Percentiles rank a stretch among this genome's conserved stretches.
These are phyloP conservation scores for Cryphonectria parasitica DNA, from an alignment of 2,329 filamentous ascomycete species.

Conservation along the genomic window DNA sequence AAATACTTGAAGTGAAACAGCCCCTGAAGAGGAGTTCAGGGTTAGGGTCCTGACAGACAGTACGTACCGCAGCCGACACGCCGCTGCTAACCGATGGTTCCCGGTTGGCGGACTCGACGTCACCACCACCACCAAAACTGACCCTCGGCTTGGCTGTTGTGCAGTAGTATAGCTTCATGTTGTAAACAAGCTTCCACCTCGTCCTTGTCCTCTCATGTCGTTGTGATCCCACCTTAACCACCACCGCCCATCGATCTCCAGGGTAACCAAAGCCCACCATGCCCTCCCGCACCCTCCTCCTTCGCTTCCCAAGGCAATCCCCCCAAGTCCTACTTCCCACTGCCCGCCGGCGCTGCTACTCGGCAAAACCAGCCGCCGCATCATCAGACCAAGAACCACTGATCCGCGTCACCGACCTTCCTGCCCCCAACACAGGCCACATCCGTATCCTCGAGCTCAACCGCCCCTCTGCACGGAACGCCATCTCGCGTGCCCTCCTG, in stretches of 20 bases:
- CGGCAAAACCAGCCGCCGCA: conserved; percentile 44
- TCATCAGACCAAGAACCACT: conserved; percentile 50
- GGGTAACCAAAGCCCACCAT: conserved; percentile 7
- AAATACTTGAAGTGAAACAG: not conserved
- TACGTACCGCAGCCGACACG: not conserved
- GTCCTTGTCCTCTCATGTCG: not conserved
- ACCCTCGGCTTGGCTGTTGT: not conserved
- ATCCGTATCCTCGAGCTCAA: conserved; percentile 90
- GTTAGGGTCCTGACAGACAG: not conserved
- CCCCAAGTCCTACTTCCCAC: conserved; percentile 18
- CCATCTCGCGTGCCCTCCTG: conserved; percentile 81
- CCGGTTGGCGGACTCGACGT: not conserved
- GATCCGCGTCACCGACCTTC: conserved; percentile 73
- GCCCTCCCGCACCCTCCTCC: conserved; percentile 16
- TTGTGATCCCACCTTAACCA: not conserved
- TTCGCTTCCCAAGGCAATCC: conserved; percentile 17
- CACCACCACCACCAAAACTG: not conserved
- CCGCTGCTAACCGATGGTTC: not conserved
- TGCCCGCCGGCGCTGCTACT: conserved; percentile 41
- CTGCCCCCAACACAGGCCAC: conserved; percentile 77
- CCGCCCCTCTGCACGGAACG: conserved; percentile 83
- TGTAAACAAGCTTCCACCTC: not conserved
- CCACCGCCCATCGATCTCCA: not conserved
- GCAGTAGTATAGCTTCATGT: not conserved
- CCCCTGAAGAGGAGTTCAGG: not conserved